These are phyloP conservation scores for Barnettozyma sp. DNA, from an alignment of 805 yeast genomes.

Conservation along the genomic window DNA sequence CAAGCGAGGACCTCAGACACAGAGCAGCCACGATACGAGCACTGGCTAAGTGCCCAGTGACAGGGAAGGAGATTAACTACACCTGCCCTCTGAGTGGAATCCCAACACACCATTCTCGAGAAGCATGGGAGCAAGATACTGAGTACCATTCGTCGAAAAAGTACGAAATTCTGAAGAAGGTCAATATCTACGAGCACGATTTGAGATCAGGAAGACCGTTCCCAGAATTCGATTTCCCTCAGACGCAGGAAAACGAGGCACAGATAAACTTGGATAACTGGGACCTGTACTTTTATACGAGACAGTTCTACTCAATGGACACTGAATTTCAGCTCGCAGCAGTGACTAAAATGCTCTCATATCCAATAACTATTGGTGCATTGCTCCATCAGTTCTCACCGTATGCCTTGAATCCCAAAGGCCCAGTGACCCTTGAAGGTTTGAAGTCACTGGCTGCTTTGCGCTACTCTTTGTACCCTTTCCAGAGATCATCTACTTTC, in stretches of 20 bases:
- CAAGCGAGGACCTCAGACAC: slow-evolving; percentile 78
- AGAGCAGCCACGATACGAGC: slow-evolving; percentile 89
- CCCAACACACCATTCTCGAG: slow-evolving; percentile 88
- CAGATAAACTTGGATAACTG: slow-evolving; percentile 73
- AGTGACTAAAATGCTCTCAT: slow-evolving; percentile 87
- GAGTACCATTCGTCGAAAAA: slow-evolving; percentile 61
- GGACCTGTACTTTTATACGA: slow-evolving; percentile 90
- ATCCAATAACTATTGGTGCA: slow-evolving; percentile 85
- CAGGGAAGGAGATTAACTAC: slow-evolving; percentile 68
- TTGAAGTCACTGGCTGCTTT: slow-evolving; percentile 89
- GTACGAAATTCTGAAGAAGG: slow-evolving; percentile 74
- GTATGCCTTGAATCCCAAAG: slow-evolving; percentile 71
- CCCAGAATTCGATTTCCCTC: slow-evolving; percentile 94
- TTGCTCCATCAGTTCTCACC: slow-evolving; percentile 82
- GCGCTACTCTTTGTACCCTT: slow-evolving; percentile 82
- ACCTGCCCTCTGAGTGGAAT: slow-evolving; percentile 93
- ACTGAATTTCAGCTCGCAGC: slow-evolving; percentile 94
- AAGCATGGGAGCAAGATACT: slow-evolving; percentile 80
- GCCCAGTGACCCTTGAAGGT: slow-evolving; percentile 88
- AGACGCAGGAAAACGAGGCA: slow-evolving; percentile 66
- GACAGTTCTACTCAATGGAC: slow-evolving; percentile 93
- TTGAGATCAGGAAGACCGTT: slow-evolving; percentile 88
- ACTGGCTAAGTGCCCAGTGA: slow-evolving; percentile 85
- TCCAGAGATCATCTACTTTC: slow-evolving; percentile 43
- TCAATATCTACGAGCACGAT: slow-evolving; percentile 91